These are phyloP conservation scores for Niebla homalea DNA, from an alignment of 495 filamentous ascomycete species.

Conservation along the genomic window DNA sequence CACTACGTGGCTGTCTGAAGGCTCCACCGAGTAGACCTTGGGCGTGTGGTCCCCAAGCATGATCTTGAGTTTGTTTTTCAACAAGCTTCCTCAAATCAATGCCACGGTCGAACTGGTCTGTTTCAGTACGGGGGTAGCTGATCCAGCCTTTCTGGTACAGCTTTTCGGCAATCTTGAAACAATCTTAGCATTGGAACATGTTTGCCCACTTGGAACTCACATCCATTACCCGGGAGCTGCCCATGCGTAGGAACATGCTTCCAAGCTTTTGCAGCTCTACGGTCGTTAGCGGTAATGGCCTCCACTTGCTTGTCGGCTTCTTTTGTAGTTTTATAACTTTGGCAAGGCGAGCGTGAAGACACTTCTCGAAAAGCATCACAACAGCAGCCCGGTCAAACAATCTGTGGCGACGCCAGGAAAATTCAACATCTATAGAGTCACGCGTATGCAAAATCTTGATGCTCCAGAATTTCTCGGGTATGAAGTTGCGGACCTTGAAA, in stretches of 20 bases:
- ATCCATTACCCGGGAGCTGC: conserved; percentile 76
- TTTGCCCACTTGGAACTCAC: conserved; percentile 17
- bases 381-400: conserved; percentile 82
- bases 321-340: conserved; percentile 70
- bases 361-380: conserved; percentile 71
- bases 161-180: conserved; percentile 53
- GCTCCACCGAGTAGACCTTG: conserved; percentile 60
- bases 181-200: neutral
- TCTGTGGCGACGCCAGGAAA: conserved; percentile 68
- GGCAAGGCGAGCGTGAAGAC: conserved; percentile 61
- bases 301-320: conserved; percentile 90
- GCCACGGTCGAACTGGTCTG: conserved; percentile 83
- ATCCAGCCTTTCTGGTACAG: conserved; percentile 93
- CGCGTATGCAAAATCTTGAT: conserved; percentile 73
- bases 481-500: conserved; percentile 81
- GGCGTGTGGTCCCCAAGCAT: conserved; percentile 71
- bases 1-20: conserved; percentile 70
- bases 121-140: conserved; percentile 93
- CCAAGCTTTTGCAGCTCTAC: conserved; percentile 99
- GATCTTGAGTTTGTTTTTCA: conserved; percentile 67
- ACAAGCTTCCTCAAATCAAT: conserved; percentile 75
- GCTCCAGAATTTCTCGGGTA: conserved; percentile 82
- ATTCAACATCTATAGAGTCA: conserved; percentile 68
- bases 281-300: conserved; percentile 83
- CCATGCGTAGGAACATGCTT: conserved; percentile 69